Evolutionary conservation across 164 flowering plant genomes (phyloP).

Genomic region (Umbilicus rupestris): DNA sequence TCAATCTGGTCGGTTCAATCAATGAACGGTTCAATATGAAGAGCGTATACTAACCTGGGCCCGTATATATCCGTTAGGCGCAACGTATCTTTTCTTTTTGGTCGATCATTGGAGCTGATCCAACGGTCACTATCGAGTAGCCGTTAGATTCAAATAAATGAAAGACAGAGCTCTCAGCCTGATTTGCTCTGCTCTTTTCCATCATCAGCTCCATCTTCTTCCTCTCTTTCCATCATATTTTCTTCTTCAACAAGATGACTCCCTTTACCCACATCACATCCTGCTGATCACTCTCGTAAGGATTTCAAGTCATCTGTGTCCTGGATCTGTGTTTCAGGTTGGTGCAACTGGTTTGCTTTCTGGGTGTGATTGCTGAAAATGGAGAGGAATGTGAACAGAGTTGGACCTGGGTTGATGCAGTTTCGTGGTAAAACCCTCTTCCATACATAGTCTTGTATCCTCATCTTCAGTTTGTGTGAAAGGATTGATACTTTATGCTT

Average conservation of each 20-base stretch:
- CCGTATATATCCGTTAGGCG: neutral
- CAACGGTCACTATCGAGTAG: conserved; percentile 11
- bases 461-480: neutral
- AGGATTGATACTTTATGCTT: neutral
- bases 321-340: neutral
- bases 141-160: conserved; percentile 17
- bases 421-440: neutral
- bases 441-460: neutral
- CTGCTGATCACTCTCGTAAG: neutral
- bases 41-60: neutral
- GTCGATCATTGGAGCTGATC: too few species aligned
- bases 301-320: too few species aligned
- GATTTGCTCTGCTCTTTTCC: neutral
- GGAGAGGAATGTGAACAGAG: neutral
- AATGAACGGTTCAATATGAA: neutral
- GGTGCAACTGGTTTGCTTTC: neutral
- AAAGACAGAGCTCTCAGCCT: neutral
- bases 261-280: neutral
- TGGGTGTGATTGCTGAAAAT: neutral
- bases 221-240: neutral
- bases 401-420: neutral
- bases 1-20: neutral
- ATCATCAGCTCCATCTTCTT: neutral
- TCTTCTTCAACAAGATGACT: neutral
- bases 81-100: neutral